Percentiles rank a stretch among this genome's conserved stretches.
Conservation (phyloP, 2,329 filamentous ascomycete genomes). For the Hypoxylon sp. region DNA sequence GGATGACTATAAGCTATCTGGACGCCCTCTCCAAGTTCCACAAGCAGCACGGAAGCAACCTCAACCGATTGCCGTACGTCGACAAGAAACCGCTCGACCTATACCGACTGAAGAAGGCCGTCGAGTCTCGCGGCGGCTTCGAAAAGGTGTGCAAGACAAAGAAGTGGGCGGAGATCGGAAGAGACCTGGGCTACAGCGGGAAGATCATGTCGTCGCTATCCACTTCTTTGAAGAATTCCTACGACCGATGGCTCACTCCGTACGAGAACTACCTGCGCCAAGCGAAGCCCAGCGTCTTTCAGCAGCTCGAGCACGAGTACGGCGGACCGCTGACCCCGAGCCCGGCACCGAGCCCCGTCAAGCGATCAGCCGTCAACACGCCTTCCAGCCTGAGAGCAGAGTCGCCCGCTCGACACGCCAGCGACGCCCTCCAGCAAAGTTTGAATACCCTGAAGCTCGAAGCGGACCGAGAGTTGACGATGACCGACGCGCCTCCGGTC, state of each 20-base stretch:
- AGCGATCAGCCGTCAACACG: slow-evolving; percentile 67
- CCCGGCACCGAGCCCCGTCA: slow-evolving; percentile 73
- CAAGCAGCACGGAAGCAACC: slow-evolving; percentile 92
- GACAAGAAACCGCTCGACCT: slow-evolving; percentile 97
- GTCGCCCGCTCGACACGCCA: slow-evolving; percentile 70
- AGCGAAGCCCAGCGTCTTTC: slow-evolving; percentile 95
- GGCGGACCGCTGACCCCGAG: slow-evolving; percentile 88
- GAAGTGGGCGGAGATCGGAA: slow-evolving; percentile 98
- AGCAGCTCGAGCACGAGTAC: slow-evolving; percentile 91
- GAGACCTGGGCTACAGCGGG: slow-evolving; percentile 95
- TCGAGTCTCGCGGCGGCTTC: slow-evolving; percentile 93
- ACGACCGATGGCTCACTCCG: slow-evolving; percentile 93
- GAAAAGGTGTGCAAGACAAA: slow-evolving; percentile 97
- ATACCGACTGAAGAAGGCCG: slow-evolving; percentile 95
- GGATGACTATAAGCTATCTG: slow-evolving; percentile 94
- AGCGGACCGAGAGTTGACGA: slow-evolving; percentile 56
- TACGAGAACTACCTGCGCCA: slow-evolving; percentile 94
- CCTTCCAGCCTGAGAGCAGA: slow-evolving; percentile 66
- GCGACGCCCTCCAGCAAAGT: slow-evolving; percentile 60
- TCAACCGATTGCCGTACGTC: slow-evolving; percentile 93
- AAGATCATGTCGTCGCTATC: slow-evolving; percentile 99
- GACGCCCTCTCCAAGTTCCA: slow-evolving; percentile 96
- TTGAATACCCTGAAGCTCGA: slow-evolving; percentile 57
- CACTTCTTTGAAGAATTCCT: slow-evolving; percentile 97
- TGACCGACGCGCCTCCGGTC: slow-evolving; percentile 54